These are phyloP conservation scores for apple (Malus domestica) DNA, from an alignment of 306 rosid genomes.

Conservation along the genomic window DNA sequence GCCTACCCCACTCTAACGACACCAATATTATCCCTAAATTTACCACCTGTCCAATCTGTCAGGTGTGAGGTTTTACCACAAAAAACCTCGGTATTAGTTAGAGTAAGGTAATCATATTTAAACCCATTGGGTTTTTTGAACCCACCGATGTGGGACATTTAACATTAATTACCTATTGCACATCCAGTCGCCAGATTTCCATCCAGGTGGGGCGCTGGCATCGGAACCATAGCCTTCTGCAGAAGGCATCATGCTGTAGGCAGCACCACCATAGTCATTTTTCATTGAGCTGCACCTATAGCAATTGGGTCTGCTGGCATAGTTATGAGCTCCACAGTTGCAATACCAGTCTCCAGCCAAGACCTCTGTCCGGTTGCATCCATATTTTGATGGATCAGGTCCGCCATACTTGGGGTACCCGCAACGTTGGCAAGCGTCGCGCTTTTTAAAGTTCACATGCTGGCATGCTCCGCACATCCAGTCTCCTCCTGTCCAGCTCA, in stretches of 20 bases:
- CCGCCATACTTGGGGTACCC: conserved; percentile 89
- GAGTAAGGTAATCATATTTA: too few species aligned
- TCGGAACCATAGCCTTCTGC: conserved; percentile 54
- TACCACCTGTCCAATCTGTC: fast-evolving
- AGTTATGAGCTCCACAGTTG: conserved; percentile 88
- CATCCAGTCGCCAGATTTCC: conserved; percentile 96
- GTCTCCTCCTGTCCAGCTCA: conserved; percentile 95
- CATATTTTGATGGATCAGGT: conserved; percentile 70
- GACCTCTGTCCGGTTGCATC: conserved; percentile 53
- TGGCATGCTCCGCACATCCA: conserved; percentile 95
- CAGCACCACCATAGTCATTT: conserved; percentile 40
- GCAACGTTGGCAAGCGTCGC: conserved; percentile 81
- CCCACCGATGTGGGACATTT: too few species aligned
- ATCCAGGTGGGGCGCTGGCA: conserved; percentile 69
- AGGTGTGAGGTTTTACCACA: too few species aligned
- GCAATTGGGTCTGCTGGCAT: conserved; percentile 84
- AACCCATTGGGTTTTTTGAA: too few species aligned
- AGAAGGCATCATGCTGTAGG: conserved; percentile 35
- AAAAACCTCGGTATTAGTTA: too few species aligned
- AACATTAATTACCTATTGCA: conserved; percentile 52
- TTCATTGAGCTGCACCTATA: conserved; percentile 53
- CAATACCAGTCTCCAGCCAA: conserved; percentile 97
- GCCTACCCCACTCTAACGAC: too few species aligned
- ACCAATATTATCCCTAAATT: fast-evolving
- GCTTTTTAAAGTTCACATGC: conserved; percentile 76